A percentile compares a stretch with the other conserved stretches of the same genome.
Evolutionary conservation across 2,329 filamentous ascomycete genomes (phyloP).

Genomic region (Fusarium marasasianum): DNA sequence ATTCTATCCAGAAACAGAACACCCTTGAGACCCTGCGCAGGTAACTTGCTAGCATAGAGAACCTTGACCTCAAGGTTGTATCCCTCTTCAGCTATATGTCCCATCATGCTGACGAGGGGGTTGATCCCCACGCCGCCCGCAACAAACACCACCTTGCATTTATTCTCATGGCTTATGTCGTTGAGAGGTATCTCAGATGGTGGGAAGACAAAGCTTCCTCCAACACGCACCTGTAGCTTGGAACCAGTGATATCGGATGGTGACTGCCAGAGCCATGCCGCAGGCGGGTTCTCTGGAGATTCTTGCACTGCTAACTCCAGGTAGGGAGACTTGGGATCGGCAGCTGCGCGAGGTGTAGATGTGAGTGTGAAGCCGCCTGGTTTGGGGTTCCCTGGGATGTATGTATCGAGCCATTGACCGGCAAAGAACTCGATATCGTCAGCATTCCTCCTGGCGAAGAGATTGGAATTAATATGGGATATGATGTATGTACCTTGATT

Average conservation of each 20-base stretch:
- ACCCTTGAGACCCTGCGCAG: constrained; percentile 42
- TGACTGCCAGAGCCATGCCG: constrained; percentile 78
- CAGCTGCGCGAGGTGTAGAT: constrained; percentile 71
- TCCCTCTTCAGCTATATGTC: constrained; percentile 59
- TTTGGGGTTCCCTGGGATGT: constrained; percentile 73
- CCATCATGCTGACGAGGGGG: constrained; percentile 78
- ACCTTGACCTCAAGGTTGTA: constrained; percentile 60
- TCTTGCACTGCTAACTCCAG: constrained; percentile 83
- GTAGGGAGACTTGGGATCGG: constrained; percentile 55
- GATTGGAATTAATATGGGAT: not conserved
- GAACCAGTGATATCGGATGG: constrained; percentile 64
- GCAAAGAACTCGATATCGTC: constrained; percentile 69
- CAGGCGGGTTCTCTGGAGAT: constrained; percentile 75
- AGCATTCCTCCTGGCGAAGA: not conserved
- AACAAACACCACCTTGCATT: constrained; percentile 69
- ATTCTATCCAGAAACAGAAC: constrained; percentile 65
- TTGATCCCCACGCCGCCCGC: constrained; percentile 88
- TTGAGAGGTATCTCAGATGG: constrained; percentile 58
- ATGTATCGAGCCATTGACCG: constrained; percentile 90
- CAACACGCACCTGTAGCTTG: constrained; percentile 74
- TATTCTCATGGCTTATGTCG: constrained; percentile 52
- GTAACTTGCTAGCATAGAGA: constrained; percentile 67
- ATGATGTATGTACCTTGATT: constrained; percentile 55
- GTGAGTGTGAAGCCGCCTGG: constrained; percentile 91
- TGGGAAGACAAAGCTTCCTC: constrained; percentile 84